phyloP scores from a whole-genome alignment of 768 basidiomycete genomes.

The Leccinellum luteum region DNA sequence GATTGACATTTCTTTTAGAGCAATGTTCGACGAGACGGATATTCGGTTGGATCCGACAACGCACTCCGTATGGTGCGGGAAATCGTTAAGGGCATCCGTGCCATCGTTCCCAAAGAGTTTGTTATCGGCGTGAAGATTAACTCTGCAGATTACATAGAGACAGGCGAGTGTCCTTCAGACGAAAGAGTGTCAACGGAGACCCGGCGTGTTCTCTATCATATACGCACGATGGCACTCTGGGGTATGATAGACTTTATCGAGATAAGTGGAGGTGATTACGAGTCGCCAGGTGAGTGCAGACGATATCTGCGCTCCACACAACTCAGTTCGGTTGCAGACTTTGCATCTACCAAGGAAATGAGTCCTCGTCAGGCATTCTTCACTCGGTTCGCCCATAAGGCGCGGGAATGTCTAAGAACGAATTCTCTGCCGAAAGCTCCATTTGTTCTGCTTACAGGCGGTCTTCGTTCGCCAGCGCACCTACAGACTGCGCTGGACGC shows the following conservation, averaged over 20 bases:
- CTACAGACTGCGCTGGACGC: conserved; percentile 51
- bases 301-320: background rate
- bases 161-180: conserved; percentile 25
- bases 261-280: conserved; percentile 86
- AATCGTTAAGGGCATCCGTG: conserved; percentile 56
- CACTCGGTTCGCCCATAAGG: conserved; percentile 58
- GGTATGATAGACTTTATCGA: conserved; percentile 78
- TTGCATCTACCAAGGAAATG: conserved; percentile 32
- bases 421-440: conserved; percentile 39
- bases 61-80: conserved; percentile 56
- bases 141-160: conserved; percentile 64
- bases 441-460: conserved; percentile 78
- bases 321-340: conserved; percentile 36
- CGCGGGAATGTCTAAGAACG: conserved; percentile 44
- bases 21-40: conserved; percentile 61
- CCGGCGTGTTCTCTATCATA: conserved; percentile 54
- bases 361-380: conserved; percentile 69
- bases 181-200: conserved; percentile 30
- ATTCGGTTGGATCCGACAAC: conserved; percentile 42
- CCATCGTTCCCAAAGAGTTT: conserved; percentile 53
- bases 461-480: conserved; percentile 58
- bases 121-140: conserved; percentile 79
- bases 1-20: conserved; percentile 29
- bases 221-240: conserved; percentile 61
- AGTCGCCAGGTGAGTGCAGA: conserved; percentile 56